Conservation (phyloP, 2,329 filamentous ascomycete genomes). For the Colletotrichum costaricense region DNA sequence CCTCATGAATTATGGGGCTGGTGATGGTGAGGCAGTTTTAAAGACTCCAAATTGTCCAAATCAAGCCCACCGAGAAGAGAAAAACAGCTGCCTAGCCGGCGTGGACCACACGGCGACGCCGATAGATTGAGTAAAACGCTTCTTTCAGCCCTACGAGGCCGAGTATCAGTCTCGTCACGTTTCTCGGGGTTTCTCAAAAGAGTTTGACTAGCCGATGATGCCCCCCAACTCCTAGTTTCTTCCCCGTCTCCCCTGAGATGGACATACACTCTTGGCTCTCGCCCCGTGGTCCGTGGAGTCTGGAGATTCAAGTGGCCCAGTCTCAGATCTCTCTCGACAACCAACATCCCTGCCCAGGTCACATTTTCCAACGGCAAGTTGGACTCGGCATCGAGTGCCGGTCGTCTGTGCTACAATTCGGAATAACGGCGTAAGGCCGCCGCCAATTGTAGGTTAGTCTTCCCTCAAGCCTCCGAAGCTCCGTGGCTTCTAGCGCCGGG, state of each 20-base stretch:
- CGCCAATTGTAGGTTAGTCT: background rate
- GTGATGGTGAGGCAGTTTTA: background rate
- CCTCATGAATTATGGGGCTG: background rate
- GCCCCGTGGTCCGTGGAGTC: background rate
- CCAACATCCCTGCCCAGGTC: background rate
- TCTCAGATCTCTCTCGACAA: background rate
- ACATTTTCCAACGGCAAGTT: background rate
- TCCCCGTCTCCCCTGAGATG: background rate
- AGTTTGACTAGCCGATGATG: background rate
- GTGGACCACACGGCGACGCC: conserved; percentile 8
- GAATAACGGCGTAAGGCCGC: background rate
- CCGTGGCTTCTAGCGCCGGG: background rate
- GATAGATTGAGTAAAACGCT: background rate
- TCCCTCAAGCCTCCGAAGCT: background rate
- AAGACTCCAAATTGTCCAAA: background rate
- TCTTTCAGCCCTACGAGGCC: conserved; percentile 14
- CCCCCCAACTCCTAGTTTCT: too few relatives aligned
- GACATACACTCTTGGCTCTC: background rate
- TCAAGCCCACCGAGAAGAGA: background rate
- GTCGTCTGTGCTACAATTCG: background rate
- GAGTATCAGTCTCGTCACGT: background rate
- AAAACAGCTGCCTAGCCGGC: background rate
- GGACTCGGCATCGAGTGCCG: background rate
- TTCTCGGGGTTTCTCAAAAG: background rate
- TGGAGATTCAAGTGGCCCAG: background rate